A percentile compares a stretch with the other conserved stretches of the same genome.
These are phyloP conservation scores for Asclepias syriaca DNA, from an alignment of 257 asterid species.

Conservation along the genomic window DNA sequence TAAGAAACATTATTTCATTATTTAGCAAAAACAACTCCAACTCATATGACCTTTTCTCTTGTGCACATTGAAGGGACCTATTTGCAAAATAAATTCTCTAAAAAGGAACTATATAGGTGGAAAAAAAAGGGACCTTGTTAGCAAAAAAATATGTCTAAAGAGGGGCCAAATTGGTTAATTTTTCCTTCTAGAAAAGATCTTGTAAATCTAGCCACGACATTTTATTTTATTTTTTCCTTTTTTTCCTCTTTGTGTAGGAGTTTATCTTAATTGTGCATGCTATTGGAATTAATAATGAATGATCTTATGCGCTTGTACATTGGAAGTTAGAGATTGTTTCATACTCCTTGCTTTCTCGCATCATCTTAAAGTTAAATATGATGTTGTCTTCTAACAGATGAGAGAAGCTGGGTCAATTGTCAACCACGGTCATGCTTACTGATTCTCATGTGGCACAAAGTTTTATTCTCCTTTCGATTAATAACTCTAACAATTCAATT, in stretches of 20 bases:
- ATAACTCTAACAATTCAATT: not conserved
- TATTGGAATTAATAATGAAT: not conserved
- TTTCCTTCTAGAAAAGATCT: not conserved
- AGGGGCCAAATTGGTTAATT: too few relatives aligned
- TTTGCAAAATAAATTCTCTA: too few relatives aligned
- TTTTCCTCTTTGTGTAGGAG: not conserved
- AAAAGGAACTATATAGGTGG: too few relatives aligned
- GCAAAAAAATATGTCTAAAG: too few relatives aligned
- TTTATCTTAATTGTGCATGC: not conserved
- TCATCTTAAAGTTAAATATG: not conserved
- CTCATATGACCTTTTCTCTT: too few relatives aligned
- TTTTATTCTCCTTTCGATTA: not conserved
- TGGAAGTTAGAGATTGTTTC: not conserved
- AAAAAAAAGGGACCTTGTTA: too few relatives aligned
- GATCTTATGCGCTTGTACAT: not conserved
- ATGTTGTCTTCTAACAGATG: not conserved
- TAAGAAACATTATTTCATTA: not conserved
- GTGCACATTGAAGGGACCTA: too few relatives aligned
- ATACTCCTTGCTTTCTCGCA: not conserved
- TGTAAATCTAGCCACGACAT: not conserved
- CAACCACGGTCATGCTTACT: not conserved
- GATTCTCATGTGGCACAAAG: not conserved
- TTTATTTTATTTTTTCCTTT: too few relatives aligned
- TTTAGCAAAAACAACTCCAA: not conserved
- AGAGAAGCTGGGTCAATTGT: not conserved